phyloP scores from a whole-genome alignment of 179 eudicot species.

The Pouteria campechiana region DNA sequence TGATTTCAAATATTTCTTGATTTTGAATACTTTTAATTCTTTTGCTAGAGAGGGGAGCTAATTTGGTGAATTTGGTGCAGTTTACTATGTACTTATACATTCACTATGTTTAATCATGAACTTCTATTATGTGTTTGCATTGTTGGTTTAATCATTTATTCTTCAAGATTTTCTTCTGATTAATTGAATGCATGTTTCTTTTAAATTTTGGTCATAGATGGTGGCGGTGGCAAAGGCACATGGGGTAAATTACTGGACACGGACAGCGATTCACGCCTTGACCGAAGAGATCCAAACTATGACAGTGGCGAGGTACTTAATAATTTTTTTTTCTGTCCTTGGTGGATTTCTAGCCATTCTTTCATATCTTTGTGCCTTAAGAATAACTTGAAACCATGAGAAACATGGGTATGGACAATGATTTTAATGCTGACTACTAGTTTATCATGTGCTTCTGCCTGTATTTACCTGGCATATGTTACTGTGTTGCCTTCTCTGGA shows the following conservation, averaged over 20 bases:
- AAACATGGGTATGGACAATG: too few species aligned
- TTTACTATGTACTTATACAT: too few species aligned
- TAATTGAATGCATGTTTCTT: background rate
- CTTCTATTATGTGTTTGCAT: too few species aligned
- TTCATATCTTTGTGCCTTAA: background rate
- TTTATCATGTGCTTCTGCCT: background rate
- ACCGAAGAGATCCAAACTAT: slow-evolving; percentile 90
- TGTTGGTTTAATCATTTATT: too few species aligned
- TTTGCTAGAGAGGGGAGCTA: too few species aligned
- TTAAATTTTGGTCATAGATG: slow-evolving; percentile 35
- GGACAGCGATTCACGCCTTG: slow-evolving; percentile 54
- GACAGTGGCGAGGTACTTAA: slow-evolving; percentile 83
- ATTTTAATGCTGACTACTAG: background rate
- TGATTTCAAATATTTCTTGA: too few species aligned
- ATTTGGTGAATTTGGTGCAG: too few species aligned
- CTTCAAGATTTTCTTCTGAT: too few species aligned
- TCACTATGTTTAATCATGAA: too few species aligned
- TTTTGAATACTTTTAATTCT: too few species aligned
- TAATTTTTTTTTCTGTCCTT: slow-evolving; percentile 2
- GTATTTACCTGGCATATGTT: background rate
- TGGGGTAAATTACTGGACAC: slow-evolving; percentile 94
- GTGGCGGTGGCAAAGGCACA: slow-evolving; percentile 93
- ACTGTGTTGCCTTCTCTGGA: background rate
- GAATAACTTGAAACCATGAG: too few species aligned
- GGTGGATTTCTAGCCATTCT: background rate